Conservation (phyloP, 345 rosid species). For the Hypericum perforatum region DNA sequence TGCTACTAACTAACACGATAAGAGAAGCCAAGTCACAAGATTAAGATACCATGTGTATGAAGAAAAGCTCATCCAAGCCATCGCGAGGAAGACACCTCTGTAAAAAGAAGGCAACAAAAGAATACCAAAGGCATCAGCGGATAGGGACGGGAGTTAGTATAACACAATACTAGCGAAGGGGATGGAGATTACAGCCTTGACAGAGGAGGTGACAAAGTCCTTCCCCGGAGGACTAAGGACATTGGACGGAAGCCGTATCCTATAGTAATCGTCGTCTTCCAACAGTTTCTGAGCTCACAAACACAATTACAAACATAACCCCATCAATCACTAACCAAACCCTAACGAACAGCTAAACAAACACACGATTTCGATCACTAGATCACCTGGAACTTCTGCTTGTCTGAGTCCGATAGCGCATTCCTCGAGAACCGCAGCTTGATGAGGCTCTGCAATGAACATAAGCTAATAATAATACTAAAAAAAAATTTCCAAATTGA, state of each 20-base stretch:
- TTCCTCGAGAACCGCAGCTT: conserved; percentile 83
- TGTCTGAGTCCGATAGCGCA: conserved; percentile 47
- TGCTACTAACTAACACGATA: not conserved
- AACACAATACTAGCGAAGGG: not conserved
- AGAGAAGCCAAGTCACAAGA: not conserved
- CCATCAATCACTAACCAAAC: conserved; percentile 1
- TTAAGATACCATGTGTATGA: conserved; percentile 60
- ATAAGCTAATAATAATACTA: not conserved
- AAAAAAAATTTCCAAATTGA: not conserved
- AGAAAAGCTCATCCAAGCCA: conserved; percentile 79
- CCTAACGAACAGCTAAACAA: no score
- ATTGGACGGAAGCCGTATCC: conserved; percentile 83
- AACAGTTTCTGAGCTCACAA: conserved; percentile 49
- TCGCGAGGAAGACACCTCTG: conserved; percentile 89
- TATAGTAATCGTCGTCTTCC: conserved; percentile 70
- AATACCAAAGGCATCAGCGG: conserved; percentile 7
- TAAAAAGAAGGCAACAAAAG: conserved; percentile 8
- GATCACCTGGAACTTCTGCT: conserved; percentile 58
- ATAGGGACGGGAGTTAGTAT: not conserved
- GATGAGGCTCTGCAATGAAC: conserved; percentile 52
- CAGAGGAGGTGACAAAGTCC: conserved; percentile 63
- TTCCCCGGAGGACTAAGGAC: conserved; percentile 67
- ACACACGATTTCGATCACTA: not conserved
- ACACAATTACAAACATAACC: not conserved
- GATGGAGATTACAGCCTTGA: conserved; percentile 64